Base-by-base conservation (phyloP, 78 protist species). In the Guillardia theta region DNA sequence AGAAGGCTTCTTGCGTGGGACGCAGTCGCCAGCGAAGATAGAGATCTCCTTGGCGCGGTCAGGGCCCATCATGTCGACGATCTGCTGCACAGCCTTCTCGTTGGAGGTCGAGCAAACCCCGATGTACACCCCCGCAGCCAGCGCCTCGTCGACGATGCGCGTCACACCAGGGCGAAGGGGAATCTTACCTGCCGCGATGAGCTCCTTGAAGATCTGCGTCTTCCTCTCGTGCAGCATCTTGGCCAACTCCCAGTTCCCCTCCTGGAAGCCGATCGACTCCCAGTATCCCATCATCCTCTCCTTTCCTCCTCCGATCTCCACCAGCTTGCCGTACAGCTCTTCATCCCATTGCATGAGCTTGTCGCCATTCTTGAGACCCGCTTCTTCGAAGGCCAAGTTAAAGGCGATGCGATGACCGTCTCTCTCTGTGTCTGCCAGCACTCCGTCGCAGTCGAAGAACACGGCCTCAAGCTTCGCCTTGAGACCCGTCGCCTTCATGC, bases 401-500 rank as follows among this genome's bases (percentile, higher is more conserved):
- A 78, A 43, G 24, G 90, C 90, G 48, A 78, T 43, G 1, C 90
- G 90, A 50, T 78, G 90, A 30, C 90, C 90, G 48, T 78, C 90
- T 0, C 90, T 19, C 90, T 78, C 90, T 3, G 90, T 78, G 48
- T 78, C 90, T 36, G 90, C 90, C n/a, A 78, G 90, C 90, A 78
- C 90, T 19, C 90, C 90, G 24, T 78, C 90, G 90, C 90, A 78
- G 8, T 78, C 90, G 48, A 78, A 78, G 53, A 78, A 43, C 21
- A 78, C 1, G 1, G 90, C 90, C 37, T 43, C 39, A 10, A 78
- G 90, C 48, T 18, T 78, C 43, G 90, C 90, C 90, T 58, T 58
- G 70, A 58, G 70, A n/a, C n/a, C n/a, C n/a, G n/a, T n/a, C n/a
- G n/a, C n/a, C n/a, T n/a, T n/a, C n/a, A n/a, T n/a, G n/a, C n/a